Base-by-base conservation (phyloP, 2,329 filamentous ascomycete species). In the Claviceps paspali region DNA sequence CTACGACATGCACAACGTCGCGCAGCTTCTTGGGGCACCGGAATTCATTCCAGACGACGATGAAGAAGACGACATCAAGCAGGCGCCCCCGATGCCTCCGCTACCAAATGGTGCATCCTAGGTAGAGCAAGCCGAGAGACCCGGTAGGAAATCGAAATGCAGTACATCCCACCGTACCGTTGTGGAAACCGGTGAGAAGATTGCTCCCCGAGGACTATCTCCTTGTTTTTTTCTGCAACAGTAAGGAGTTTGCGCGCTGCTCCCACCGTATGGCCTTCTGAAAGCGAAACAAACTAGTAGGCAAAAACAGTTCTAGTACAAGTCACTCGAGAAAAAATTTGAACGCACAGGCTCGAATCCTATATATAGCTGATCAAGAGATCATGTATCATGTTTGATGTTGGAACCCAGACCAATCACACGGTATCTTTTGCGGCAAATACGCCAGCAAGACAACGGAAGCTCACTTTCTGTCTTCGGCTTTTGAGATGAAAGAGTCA, bases 1-100 rank as follows among this genome's bases (percentile, higher is more conserved):
- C 61, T 98, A 98, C 61, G 91, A 98, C 68, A 98, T 98, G 91
- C 85, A 76, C 63, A 82, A 91, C 53, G 86, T 95, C 41, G 93
- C 91, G 51, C 74, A 79, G 52, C 62, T 96, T 37, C 72, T 98
- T 46, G 87, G 85, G 11, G 79, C 84, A 51, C 76, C 79, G 3
- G 78, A 82, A 51, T 65, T 73, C 3, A 50, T 80, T 33, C 73
- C 76, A 34, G 74, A 73, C 29, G 75, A 76, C 31, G 73, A 75
- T 11, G 70, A 58, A 4, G 53, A 57, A 4, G 9, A 33, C 11
- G 53, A 51, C 7, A 52, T 51, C 7, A 45, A 42, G 8, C 48
- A 43, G 8, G 50, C 56, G 38, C 61, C 62, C 14, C 52, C 61
- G 30, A 51, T 65, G 33, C 68, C 68, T n/a, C 50, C 56, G 30